Evolutionary conservation across 805 yeast genomes (phyloP), one percentile per base, ranked within the genome.

Genomic region (Cyberlindnera suaveolens): DNA sequence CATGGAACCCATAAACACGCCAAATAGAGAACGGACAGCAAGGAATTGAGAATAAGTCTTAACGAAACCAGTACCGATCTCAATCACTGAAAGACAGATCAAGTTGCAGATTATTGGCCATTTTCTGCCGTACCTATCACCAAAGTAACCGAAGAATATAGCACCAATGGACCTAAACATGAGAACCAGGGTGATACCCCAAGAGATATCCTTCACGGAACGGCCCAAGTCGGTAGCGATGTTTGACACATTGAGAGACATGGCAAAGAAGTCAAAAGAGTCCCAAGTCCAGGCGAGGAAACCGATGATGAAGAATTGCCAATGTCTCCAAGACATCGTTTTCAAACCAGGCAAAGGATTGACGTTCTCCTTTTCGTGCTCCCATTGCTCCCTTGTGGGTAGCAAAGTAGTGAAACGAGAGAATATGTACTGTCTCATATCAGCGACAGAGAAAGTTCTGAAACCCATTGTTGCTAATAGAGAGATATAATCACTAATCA

Each of bases 151-250:
- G 52, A 80, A 79, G 14, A 74, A 54, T 29, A 78, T 52, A 9
- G 84, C 83, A 46, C 86, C 86, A 18, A 80, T 75, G 3, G 85
- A 74, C 63, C 86, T 70, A 48, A 80, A 67, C 86, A 80, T 80
- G 31, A 80, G 69, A 38, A 80, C 85, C 48, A 80, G 66, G 1
- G 86, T 80, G 52, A 80, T 76, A 36, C 60, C 62, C 61, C 85
- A 80, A 5, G 83, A 74, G 42, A 80, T 67, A 43, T 72, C 75
- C 45, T 67, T 76, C 37, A 74, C 76, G 15, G 68, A 46, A 17
- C 58, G 65, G 29, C 64, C 67, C 32, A 80, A 68, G 42, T 66
- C 65, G 7, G 55, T 40, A 14, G 85, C 82, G 44, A 80, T 64
- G 13, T 53, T 60, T 0, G 71, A 32, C 8, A 72, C 76, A 53